Conservation (phyloP, 805 yeast species). For the Kluyveromyces wickerhamii region DNA sequence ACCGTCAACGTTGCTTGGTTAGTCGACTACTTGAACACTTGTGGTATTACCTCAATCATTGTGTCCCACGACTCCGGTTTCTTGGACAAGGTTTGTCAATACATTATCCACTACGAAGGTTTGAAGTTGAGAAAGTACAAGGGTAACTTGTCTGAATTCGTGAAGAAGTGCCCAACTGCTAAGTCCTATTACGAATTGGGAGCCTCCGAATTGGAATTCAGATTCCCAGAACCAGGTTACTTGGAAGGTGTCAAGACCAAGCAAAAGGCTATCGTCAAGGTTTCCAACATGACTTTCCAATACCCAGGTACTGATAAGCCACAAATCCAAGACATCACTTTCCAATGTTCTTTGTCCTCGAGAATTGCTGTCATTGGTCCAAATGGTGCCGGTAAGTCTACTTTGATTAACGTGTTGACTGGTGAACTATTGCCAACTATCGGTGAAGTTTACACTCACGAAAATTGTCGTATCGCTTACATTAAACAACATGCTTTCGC, state of each 20-base stretch:
- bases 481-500: slow-evolving; percentile 99
- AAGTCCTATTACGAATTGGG: slow-evolving; percentile 97
- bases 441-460: slow-evolving; percentile 99
- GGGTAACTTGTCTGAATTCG: slow-evolving; percentile 99
- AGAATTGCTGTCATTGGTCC: slow-evolving; percentile 99
- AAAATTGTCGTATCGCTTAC: slow-evolving; percentile 99
- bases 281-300: slow-evolving; percentile 95
- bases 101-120: slow-evolving; percentile 99
- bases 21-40: slow-evolving; percentile 96
- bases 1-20: slow-evolving; percentile 99
- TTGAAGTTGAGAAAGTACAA: slow-evolving; percentile 99
- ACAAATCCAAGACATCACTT: slow-evolving; percentile 81
- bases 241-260: slow-evolving; percentile 99
- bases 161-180: slow-evolving; percentile 97
- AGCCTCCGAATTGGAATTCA: slow-evolving; percentile 94
- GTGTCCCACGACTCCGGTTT: slow-evolving; percentile 99
- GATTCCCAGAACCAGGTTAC: slow-evolving; percentile 99
- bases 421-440: slow-evolving; percentile 98
- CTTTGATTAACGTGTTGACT: slow-evolving; percentile 95
- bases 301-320: slow-evolving; percentile 98
- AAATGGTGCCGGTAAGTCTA: slow-evolving; percentile 99
- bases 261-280: slow-evolving; percentile 99
- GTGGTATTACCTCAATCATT: slow-evolving; percentile 97
- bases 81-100: slow-evolving; percentile 95
- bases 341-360: slow-evolving; percentile 98